These are phyloP conservation scores for Alliaria petiolata DNA, from an alignment of 345 rosid species.

Conservation along the genomic window DNA sequence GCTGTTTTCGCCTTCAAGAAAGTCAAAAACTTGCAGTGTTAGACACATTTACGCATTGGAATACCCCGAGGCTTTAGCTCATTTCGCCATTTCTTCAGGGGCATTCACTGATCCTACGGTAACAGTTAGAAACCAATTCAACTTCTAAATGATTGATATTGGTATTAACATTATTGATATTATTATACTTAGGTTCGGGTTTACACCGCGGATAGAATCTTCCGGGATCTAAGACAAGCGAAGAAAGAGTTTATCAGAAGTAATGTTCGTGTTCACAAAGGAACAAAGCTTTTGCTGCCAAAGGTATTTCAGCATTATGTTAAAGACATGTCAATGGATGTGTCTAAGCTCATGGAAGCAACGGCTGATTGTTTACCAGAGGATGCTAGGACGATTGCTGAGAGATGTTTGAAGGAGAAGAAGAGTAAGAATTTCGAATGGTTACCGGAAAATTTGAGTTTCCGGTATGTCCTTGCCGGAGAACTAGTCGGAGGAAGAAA, in stretches of 20 bases:
- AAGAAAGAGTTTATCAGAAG: slow-evolving; percentile 59
- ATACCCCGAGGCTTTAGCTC: slow-evolving; percentile 78
- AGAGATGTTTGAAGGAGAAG: slow-evolving; percentile 51
- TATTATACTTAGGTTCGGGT: slow-evolving; percentile 57
- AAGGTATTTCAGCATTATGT: slow-evolving; percentile 56
- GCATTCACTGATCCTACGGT: slow-evolving; percentile 73
- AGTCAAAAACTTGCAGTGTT: slow-evolving; percentile 42
- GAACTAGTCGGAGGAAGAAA: slow-evolving; percentile 39
- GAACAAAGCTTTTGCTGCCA: slow-evolving; percentile 60
- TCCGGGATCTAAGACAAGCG: slow-evolving; percentile 56
- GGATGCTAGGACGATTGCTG: slow-evolving; percentile 44
- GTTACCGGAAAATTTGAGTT: slow-evolving; percentile 62
- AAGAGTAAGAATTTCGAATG: slow-evolving; percentile 51
- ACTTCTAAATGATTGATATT: not conserved
- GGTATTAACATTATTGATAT: not conserved
- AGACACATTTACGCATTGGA: slow-evolving; percentile 70
- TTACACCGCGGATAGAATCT: slow-evolving; percentile 56
- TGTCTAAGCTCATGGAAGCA: slow-evolving; percentile 38
- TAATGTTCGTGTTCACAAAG: slow-evolving; percentile 54
- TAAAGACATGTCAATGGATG: slow-evolving; percentile 61
- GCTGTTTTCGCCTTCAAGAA: slow-evolving; percentile 74
- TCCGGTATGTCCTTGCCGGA: slow-evolving; percentile 63
- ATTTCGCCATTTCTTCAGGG: slow-evolving; percentile 78
- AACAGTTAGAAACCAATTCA: slow-evolving; percentile 6
- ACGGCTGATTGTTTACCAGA: slow-evolving; percentile 48